A percentile compares a stretch with the other conserved stretches of the same genome.
Evolutionary conservation across 306 rosid species (phyloP).

Genomic region (Dryas octopetala): DNA sequence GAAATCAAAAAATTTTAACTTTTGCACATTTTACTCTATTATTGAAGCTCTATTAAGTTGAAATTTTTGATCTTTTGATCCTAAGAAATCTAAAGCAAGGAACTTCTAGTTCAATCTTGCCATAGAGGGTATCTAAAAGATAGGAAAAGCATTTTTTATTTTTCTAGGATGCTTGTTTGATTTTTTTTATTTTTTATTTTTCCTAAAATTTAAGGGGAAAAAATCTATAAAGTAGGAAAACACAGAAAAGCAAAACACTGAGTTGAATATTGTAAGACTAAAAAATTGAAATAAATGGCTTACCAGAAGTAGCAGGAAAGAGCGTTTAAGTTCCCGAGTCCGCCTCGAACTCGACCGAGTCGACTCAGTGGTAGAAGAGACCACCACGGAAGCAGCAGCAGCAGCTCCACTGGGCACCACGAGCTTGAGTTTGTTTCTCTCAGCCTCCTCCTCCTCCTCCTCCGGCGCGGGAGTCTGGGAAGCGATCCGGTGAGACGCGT

Average conservation of each 20-base stretch:
- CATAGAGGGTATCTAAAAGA: neutral
- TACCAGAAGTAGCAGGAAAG: slow-evolving; percentile 50
- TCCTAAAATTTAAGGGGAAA: neutral
- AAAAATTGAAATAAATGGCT: slow-evolving; percentile 6
- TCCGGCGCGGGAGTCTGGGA: neutral
- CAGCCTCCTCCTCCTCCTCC: neutral
- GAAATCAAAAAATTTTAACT: too few species aligned
- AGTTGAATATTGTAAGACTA: too few species aligned
- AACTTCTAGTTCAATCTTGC: too few species aligned
- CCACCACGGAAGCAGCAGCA: neutral
- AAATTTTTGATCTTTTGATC: too few species aligned
- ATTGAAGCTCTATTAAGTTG: too few species aligned
- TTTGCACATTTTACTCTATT: too few species aligned
- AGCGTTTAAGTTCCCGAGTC: slow-evolving; percentile 23
- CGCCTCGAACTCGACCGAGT: slow-evolving; percentile 9
- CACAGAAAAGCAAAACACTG: too few species aligned
- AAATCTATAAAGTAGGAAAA: neutral
- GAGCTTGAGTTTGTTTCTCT: slow-evolving; percentile 11
- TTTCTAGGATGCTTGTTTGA: too few species aligned
- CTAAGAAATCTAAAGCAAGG: too few species aligned
- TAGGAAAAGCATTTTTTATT: neutral
- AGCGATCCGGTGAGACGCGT: neutral
- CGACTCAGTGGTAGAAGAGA: slow-evolving; percentile 7
- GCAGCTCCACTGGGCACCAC: slow-evolving; percentile 8
- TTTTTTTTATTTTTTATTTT: neutral